Conservation (phyloP, 1,139 yeast genomes). For the Keqinozyma sinolaborantium region DNA sequence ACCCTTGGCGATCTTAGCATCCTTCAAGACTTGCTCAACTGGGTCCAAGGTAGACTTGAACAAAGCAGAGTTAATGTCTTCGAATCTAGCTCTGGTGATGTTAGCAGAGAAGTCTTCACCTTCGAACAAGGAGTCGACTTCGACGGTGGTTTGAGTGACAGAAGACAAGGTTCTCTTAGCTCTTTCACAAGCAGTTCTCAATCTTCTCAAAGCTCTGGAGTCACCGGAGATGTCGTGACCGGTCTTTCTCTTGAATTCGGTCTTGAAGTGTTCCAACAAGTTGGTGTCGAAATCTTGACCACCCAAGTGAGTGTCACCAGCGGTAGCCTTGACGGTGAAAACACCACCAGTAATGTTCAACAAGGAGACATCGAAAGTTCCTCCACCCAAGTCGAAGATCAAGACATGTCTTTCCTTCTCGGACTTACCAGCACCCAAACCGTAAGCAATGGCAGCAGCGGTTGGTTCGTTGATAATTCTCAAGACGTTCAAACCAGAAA, state of each 20-base stretch:
- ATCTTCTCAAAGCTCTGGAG: constrained; percentile 95
- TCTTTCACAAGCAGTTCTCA: constrained; percentile 98
- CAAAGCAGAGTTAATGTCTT: constrained; percentile 89
- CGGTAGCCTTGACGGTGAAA: constrained; percentile 95
- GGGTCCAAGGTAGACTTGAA: constrained; percentile 97
- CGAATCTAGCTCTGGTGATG: constrained; percentile 98
- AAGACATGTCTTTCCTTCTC: constrained; percentile 73
- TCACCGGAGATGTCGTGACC: constrained; percentile 87
- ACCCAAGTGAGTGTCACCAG: constrained; percentile 99
- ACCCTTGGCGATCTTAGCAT: constrained; percentile 86
- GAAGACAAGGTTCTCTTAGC: constrained; percentile 98
- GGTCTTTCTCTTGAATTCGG: constrained; percentile 95
- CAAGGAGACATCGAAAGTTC: constrained; percentile 58
- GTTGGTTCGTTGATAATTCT: constrained; percentile 51
- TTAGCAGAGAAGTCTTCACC: constrained; percentile 96
- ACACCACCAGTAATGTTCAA: constrained; percentile 95
- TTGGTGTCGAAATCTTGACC: constrained; percentile 70
- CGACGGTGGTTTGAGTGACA: constrained; percentile 92
- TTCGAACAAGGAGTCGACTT: constrained; percentile 93
- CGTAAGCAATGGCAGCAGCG: constrained; percentile 50
- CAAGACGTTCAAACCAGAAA: constrained; percentile 48
- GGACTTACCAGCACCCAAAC: constrained; percentile 56
- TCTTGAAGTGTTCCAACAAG: constrained; percentile 74
- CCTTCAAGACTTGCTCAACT: constrained; percentile 96
- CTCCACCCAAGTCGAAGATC: constrained; percentile 51